Evolutionary conservation across 2,329 filamentous ascomycete species (phyloP).

Genomic region (Daldinia sp.): DNA sequence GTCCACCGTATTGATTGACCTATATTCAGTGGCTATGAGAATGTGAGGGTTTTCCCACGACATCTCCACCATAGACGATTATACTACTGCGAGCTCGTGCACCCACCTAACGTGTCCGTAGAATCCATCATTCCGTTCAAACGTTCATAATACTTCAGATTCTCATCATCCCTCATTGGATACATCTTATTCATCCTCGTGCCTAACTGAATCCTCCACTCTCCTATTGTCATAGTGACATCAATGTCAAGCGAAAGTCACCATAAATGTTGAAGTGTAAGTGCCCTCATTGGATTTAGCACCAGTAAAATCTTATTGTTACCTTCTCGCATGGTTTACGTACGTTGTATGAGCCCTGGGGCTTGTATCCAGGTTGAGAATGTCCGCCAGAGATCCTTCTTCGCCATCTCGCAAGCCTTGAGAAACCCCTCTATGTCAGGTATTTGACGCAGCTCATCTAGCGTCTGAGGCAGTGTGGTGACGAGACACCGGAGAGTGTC

Average conservation of each 20-base stretch:
- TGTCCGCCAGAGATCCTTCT: conserved; percentile 15
- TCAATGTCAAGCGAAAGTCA: background rate
- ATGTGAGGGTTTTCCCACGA: background rate
- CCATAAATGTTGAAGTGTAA: background rate
- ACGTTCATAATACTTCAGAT: background rate
- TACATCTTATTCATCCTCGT: background rate
- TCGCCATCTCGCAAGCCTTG: conserved; percentile 8
- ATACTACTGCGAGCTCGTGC: background rate
- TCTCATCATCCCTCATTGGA: background rate
- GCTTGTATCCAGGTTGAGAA: conserved; percentile 17
- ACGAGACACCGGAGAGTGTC: conserved; percentile 19
- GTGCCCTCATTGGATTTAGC: background rate
- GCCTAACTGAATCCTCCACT: background rate
- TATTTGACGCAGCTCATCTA: conserved; percentile 14
- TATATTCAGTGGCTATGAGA: background rate
- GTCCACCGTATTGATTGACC: background rate
- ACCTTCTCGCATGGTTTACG: background rate
- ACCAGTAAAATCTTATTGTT: background rate
- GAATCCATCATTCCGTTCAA: background rate
- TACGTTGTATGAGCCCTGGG: background rate
- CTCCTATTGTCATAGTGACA: background rate
- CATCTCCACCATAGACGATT: background rate
- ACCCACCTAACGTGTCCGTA: too few species aligned
- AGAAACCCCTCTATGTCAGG: conserved; percentile 14
- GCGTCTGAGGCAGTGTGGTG: conserved; percentile 15